These are phyloP conservation scores for Lotmaria passim DNA, from an alignment of 208 protist species.

Conservation along the genomic window DNA sequence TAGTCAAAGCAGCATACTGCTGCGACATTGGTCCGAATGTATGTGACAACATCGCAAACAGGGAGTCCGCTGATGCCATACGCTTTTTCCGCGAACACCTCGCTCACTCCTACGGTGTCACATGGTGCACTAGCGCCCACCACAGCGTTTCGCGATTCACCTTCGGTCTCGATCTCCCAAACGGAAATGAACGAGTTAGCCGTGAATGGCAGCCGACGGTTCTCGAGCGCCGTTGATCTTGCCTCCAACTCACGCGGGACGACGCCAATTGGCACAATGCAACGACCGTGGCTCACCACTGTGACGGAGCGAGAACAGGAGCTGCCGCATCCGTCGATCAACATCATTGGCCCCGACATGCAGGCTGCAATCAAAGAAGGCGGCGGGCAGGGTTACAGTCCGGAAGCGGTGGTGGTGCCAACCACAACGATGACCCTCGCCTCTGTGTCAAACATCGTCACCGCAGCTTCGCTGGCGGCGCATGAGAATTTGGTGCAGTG, in stretches of 20 bases:
- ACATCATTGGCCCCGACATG: neutral
- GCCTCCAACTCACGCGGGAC: neutral
- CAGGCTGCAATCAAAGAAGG: neutral
- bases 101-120: neutral
- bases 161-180: neutral
- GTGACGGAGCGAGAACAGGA: neutral
- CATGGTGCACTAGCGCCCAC: neutral
- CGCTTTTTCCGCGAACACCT: neutral
- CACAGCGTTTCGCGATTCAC: slow-evolving; percentile 4
- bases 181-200: neutral
- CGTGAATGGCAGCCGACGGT: neutral
- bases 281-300: neutral
- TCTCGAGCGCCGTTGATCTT: neutral
- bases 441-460: slow-evolving; percentile 4
- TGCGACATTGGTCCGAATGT: neutral
- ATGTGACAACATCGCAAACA: slow-evolving; percentile 12
- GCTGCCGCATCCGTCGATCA: neutral
- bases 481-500: slow-evolving; percentile 36
- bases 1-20: neutral
- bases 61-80: slow-evolving; percentile 18
- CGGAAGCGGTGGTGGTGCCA: neutral
- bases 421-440: slow-evolving; percentile 1
- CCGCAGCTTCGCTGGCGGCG: neutral
- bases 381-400: neutral
- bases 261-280: neutral